Evolutionary conservation across 192 early-diverging fungal genomes (phyloP).

Genomic region (Backusella sp.): DNA sequence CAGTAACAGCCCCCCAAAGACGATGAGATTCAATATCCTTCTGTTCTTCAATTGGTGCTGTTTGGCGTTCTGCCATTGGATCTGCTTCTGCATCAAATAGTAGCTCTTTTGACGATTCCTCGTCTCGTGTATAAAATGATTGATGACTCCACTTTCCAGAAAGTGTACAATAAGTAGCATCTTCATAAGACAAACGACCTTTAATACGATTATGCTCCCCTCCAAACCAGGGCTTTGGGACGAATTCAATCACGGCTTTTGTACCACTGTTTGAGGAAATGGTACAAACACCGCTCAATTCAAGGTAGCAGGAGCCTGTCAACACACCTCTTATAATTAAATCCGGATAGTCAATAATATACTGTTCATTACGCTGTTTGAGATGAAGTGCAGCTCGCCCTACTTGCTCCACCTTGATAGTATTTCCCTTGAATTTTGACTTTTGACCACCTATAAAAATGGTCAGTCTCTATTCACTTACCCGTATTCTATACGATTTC

Average conservation of each 20-base stretch:
- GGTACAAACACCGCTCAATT: slow-evolving; percentile 56
- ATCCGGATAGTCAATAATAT: slow-evolving; percentile 56
- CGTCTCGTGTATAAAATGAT: slow-evolving; percentile 18
- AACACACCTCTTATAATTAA: slow-evolving; percentile 61
- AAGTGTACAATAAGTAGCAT: slow-evolving; percentile 19
- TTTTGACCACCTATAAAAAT: slow-evolving; percentile 43
- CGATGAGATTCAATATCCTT: slow-evolving; percentile 62
- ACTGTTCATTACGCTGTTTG: slow-evolving; percentile 50
- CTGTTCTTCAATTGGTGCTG: slow-evolving; percentile 60
- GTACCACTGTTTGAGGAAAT: slow-evolving; percentile 57
- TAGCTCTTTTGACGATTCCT: slow-evolving; percentile 40
- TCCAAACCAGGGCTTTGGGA: slow-evolving; percentile 63
- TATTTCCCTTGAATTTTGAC: slow-evolving; percentile 62
- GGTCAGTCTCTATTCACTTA: neutral
- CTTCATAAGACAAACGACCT: slow-evolving; percentile 16
- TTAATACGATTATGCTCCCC: slow-evolving; percentile 56
- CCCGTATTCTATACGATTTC: neutral
- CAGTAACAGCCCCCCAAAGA: slow-evolving; percentile 64
- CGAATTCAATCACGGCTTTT: slow-evolving; percentile 54
- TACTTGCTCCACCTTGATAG: slow-evolving; percentile 64
- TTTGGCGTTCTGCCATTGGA: slow-evolving; percentile 55
- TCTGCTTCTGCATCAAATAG: slow-evolving; percentile 67
- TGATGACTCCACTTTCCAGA: slow-evolving; percentile 34
- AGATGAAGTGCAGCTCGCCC: slow-evolving; percentile 59
- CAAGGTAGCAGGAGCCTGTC: slow-evolving; percentile 59